A percentile compares a stretch with the other conserved stretches of the same genome.
Evolutionary conservation across 108 stramenopile species (phyloP).

Genomic region (Cyclotella choctawhatcheeana): DNA sequence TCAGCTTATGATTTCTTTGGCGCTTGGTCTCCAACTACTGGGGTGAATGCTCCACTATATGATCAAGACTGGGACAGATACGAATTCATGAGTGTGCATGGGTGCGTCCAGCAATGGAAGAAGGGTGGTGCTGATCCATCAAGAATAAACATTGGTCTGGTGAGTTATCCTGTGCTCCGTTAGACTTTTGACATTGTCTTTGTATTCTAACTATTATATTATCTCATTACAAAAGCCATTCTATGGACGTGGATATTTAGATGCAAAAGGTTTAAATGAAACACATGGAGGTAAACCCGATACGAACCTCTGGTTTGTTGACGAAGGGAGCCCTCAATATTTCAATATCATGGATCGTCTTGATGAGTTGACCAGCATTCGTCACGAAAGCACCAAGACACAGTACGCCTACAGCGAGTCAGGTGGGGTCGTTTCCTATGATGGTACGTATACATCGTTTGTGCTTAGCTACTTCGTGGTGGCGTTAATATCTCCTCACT

Average conservation of each 20-base stretch:
- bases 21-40: constrained; percentile 32
- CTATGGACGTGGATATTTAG: constrained; percentile 19
- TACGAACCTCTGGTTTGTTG: constrained; percentile 20
- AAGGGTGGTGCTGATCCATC: neutral
- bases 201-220: neutral
- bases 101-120: constrained; percentile 28
- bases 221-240: neutral
- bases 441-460: neutral
- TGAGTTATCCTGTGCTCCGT: neutral
- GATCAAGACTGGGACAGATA: constrained; percentile 16
- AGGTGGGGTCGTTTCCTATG: constrained; percentile 38
- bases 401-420: constrained; percentile 34
- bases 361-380: constrained; percentile 20
- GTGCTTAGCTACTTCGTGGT: neutral
- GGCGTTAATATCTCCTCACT: no score
- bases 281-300: constrained; percentile 24
- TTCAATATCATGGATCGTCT: constrained; percentile 24
- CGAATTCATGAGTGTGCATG: constrained; percentile 19
- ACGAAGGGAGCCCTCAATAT: constrained; percentile 35
- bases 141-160: neutral
- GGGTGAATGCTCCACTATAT: constrained; percentile 35
- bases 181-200: neutral
- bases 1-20: constrained; percentile 42
- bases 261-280: constrained; percentile 16
- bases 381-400: constrained; percentile 37